These are phyloP conservation scores for Cytospora chrysosperma DNA, from an alignment of 2,329 filamentous ascomycete species.

Conservation along the genomic window DNA sequence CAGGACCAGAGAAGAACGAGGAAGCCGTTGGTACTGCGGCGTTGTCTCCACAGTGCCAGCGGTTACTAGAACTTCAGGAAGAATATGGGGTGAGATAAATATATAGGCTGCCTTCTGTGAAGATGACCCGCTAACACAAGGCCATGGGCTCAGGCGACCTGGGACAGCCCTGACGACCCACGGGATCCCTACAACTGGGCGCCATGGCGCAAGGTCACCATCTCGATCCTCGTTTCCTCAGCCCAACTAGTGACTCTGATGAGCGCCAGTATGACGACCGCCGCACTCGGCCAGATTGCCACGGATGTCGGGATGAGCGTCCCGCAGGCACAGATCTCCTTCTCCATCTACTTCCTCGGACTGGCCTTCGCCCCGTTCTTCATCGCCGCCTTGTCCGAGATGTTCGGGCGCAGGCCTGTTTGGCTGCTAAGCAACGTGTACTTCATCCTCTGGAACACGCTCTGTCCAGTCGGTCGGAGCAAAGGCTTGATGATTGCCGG, in stretches of 20 bases:
- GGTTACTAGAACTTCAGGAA: too few relatives aligned
- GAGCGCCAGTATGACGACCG: slow-evolving; percentile 39
- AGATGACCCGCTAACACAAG: too few relatives aligned
- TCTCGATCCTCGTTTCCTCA: slow-evolving; percentile 34
- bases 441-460: slow-evolving; percentile 38
- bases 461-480: slow-evolving; percentile 40
- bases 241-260: slow-evolving; percentile 38
- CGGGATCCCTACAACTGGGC: slow-evolving; percentile 26
- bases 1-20: too few relatives aligned
- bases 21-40: too few relatives aligned
- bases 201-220: slow-evolving; percentile 23
- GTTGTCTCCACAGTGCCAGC: too few relatives aligned
- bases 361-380: slow-evolving; percentile 37
- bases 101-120: too few relatives aligned
- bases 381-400: slow-evolving; percentile 36
- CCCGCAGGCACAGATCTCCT: slow-evolving; percentile 34
- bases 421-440: slow-evolving; percentile 35
- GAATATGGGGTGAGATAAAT: too few relatives aligned
- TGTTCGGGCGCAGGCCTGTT: slow-evolving; percentile 35
- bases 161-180: slow-evolving; percentile 23
- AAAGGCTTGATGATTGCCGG: slow-evolving; percentile 6
- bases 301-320: slow-evolving; percentile 33
- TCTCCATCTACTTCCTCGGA: slow-evolving; percentile 38
- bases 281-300: slow-evolving; percentile 35
- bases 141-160: slow-evolving; percentile 1